These are phyloP conservation scores for Beta vulgaris DNA, from an alignment of 148 eudicot species.

Conservation along the genomic window DNA sequence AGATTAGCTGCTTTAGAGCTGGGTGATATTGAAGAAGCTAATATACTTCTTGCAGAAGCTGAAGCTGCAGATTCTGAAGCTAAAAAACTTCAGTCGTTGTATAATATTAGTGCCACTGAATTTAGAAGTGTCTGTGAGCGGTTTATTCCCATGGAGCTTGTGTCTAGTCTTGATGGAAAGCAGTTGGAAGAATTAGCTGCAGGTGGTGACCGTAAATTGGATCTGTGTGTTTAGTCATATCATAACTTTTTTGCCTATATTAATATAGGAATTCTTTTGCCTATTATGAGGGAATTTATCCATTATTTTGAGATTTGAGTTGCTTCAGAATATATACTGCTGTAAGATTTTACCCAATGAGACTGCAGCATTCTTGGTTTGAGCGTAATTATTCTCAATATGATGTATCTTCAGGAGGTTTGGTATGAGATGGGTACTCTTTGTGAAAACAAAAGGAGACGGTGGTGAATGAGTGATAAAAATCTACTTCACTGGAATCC, in stretches of 20 bases:
- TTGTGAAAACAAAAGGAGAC: not conserved
- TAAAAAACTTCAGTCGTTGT: conserved; percentile 44
- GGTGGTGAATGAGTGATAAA: not conserved
- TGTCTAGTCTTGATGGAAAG: conserved; percentile 46
- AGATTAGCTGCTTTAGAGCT: conserved; percentile 59
- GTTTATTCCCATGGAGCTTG: conserved; percentile 46
- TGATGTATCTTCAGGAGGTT: not conserved
- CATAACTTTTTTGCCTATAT: conserved; percentile 4
- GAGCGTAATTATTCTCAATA: not conserved
- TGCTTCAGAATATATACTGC: not conserved
- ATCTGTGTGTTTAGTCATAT: conserved; percentile 2
- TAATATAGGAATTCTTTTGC: not conserved
- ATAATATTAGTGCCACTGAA: conserved; percentile 40
- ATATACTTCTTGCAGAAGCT: conserved; percentile 63
- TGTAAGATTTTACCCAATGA: not conserved
- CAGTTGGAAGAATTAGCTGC: conserved; percentile 45
- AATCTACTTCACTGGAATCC: not conserved
- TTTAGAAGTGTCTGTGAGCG: conserved; percentile 33
- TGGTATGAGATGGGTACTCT: not conserved
- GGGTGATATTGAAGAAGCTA: conserved; percentile 67
- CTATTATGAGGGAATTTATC: not conserved
- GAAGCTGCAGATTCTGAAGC: conserved; percentile 62
- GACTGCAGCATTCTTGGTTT: not conserved
- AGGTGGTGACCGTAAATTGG: conserved; percentile 3
- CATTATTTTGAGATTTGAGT: too few species aligned